A percentile compares a stretch with the other conserved stretches of the same genome.
Conservation (phyloP, 768 basidiomycete species). For the Lentinula boryana region DNA sequence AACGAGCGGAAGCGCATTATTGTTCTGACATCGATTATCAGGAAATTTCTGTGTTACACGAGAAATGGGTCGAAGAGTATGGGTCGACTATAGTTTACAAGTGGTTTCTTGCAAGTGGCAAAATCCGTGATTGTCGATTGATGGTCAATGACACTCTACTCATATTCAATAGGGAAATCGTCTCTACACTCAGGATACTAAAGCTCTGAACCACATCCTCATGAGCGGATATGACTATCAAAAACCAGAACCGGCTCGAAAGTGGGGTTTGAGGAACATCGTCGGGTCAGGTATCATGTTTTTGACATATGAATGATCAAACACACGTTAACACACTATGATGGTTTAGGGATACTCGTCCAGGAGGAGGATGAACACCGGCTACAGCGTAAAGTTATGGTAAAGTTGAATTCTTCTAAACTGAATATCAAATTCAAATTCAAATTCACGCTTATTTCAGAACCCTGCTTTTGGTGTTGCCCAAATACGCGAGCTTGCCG, state of each 20-base stretch:
- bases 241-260: slow-evolving; percentile 28
- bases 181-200: slow-evolving; percentile 39
- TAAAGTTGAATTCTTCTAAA: slow-evolving; percentile 3
- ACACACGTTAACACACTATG: not conserved
- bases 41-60: slow-evolving; percentile 17
- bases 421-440: not conserved
- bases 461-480: slow-evolving; percentile 40
- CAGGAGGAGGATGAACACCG: slow-evolving; percentile 43
- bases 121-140: not conserved
- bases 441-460: slow-evolving; percentile 14
- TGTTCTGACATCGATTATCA: not conserved
- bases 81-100: slow-evolving; percentile 26
- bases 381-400: slow-evolving; percentile 41
- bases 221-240: slow-evolving; percentile 31
- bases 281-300: slow-evolving; percentile 27
- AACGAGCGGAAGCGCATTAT: not conserved
- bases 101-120: slow-evolving; percentile 23
- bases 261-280: slow-evolving; percentile 16
- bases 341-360: slow-evolving; percentile 40
- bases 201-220: slow-evolving; percentile 44
- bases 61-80: slow-evolving; percentile 30
- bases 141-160: not conserved
- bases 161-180: slow-evolving; percentile 20
- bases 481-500: slow-evolving; percentile 33
- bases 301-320: not conserved